Base-by-base conservation (phyloP, 2,329 filamentous ascomycete genomes). In the Stagonosporopsis rhizophila region DNA sequence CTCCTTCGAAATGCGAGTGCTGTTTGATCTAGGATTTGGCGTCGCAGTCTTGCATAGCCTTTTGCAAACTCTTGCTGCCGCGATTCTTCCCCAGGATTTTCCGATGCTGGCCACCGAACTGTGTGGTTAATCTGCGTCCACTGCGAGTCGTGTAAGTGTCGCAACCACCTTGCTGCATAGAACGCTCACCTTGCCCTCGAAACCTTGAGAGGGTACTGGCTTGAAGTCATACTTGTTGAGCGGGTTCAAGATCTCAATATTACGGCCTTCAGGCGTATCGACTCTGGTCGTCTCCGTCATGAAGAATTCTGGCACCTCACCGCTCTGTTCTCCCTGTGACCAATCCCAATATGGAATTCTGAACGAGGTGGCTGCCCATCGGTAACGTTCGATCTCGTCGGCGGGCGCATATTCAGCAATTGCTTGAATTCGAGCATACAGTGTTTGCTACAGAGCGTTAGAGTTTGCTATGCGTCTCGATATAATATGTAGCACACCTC, bases 401-500 rank as follows among this genome's bases (percentile, higher is more conserved):
- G 49, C 39, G 2, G 67, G 60, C 19, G 66, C 65, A 20, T 55
- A 23, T 3, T 44, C 28, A 11, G 69, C 71, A 15, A 70, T 55
- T 3, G 50, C 25, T 14, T 59, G 59, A 3, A 74, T 61, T 17
- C 67, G 57, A 3, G 56, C 55, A n/a, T 70, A 62, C 1, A 75
- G 40, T n/a, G 67, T 56, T 73, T 75, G 67, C 72, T 76, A 8
- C 3, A 7, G 2, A 6, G 7, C 5, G n/a, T 60, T 8, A 60
- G 32, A 3, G 9, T 9, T 12, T 41, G 39, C 35, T 9, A 56
- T 7, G 6, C 4, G 4, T n/a, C 14, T 19, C 27, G 3, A 20
- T 7, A 12, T 6, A 6, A 5, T 6, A 4, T 19, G 6, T 22
- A 23, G 44, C 69, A 44, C 64, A 84, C 83, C 77, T 89, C 82